Evolutionary conservation across 2,329 filamentous ascomycete species (phyloP).

Genomic region (Alternaria burnsii): DNA sequence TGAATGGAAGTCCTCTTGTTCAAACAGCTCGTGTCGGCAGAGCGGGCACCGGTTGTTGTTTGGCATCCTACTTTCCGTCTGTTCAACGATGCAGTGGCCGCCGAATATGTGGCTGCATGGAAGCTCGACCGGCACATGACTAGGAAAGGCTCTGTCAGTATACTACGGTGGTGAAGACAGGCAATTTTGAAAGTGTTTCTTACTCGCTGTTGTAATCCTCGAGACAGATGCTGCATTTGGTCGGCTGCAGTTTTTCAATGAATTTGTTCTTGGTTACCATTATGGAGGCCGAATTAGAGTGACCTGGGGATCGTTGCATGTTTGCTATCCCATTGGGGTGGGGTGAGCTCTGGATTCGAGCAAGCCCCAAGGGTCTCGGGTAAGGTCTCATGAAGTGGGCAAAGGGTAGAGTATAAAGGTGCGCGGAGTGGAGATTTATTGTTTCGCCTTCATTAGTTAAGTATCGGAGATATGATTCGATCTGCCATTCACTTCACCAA

Average conservation of each 20-base stretch:
- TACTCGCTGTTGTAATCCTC: slow-evolving; percentile 5
- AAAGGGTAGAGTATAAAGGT: not conserved
- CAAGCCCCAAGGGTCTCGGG: not conserved
- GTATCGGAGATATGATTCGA: not conserved
- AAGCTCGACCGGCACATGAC: slow-evolving; percentile 5
- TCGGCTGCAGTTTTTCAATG: slow-evolving; percentile 4
- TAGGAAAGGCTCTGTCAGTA: not conserved
- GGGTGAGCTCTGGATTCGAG: not conserved
- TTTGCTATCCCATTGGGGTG: not conserved
- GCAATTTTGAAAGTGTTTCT: not conserved
- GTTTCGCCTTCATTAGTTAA: not conserved
- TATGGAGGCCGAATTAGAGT: not conserved
- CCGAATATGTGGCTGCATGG: slow-evolving; percentile 9
- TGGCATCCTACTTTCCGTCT: not conserved
- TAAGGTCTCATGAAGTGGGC: not conserved
- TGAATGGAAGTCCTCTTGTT: not conserved
- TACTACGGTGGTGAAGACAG: not conserved
- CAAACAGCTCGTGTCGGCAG: not conserved
- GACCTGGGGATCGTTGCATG: not conserved
- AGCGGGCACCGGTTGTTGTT: slow-evolving; percentile 5
- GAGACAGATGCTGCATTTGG: slow-evolving; percentile 9
- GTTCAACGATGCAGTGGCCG: slow-evolving; percentile 6
- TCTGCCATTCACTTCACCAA: not conserved
- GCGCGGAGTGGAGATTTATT: not conserved
- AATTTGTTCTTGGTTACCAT: slow-evolving; percentile 9